These are phyloP conservation scores for Petrea volubilis DNA, from an alignment of 257 asterid genomes.

Conservation along the genomic window DNA sequence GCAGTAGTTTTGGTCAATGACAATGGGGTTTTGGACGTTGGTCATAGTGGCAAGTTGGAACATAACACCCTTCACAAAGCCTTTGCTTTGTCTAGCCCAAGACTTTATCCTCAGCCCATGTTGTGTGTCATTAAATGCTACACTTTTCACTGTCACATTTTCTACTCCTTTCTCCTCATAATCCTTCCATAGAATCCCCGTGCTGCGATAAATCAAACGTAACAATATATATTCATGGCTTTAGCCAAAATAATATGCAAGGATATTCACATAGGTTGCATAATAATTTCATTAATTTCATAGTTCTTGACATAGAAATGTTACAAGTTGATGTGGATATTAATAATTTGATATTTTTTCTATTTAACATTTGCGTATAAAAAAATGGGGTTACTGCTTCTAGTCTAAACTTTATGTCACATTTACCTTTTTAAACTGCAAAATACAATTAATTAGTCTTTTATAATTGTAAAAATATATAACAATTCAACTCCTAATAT, in stretches of 20 bases:
- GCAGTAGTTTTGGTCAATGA: constrained; percentile 68
- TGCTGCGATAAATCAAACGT: constrained; percentile 47
- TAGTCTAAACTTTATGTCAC: too few species aligned
- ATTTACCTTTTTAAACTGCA: too few species aligned
- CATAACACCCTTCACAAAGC: constrained; percentile 43
- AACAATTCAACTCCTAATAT: too few species aligned
- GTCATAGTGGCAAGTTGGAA: constrained; percentile 56
- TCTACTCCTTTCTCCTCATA: constrained; percentile 51
- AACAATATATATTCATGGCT: too few species aligned
- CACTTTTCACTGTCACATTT: constrained; percentile 52
- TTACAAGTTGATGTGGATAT: neutral
- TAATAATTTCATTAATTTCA: neutral
- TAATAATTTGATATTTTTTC: too few species aligned
- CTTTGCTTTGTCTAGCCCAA: constrained; percentile 69
- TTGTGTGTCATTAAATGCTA: constrained; percentile 40
- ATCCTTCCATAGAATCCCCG: constrained; percentile 59
- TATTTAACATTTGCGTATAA: too few species aligned
- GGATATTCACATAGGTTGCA: too few species aligned
- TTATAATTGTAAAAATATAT: too few species aligned
- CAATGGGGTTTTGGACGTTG: constrained; percentile 62
- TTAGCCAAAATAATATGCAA: neutral
- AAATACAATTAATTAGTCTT: too few species aligned
- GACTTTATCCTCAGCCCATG: constrained; percentile 62
- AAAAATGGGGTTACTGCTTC: too few species aligned
- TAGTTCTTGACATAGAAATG: neutral